Evolutionary conservation across 2,329 filamentous ascomycete genomes (phyloP).

Genomic region (Cercospora berteroae): DNA sequence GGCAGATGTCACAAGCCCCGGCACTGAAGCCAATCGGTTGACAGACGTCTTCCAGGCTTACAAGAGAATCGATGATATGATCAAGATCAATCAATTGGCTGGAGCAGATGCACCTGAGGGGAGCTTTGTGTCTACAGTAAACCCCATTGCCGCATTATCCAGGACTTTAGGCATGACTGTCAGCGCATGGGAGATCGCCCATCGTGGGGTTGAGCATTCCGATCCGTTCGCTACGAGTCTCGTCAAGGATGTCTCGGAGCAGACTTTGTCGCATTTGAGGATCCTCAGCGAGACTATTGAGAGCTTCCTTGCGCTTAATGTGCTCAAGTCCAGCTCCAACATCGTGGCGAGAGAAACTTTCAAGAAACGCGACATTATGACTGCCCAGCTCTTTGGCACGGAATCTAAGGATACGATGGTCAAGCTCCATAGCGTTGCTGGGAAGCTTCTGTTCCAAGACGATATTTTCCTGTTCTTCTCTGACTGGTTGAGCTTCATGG

Average conservation of each 20-base stretch:
- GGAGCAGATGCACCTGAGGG: constrained; percentile 16
- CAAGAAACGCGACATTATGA: constrained; percentile 31
- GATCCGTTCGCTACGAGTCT: constrained; percentile 67
- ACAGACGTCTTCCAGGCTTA: constrained; percentile 54
- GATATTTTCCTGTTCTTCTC: constrained; percentile 80
- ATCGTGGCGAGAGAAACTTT: constrained; percentile 27
- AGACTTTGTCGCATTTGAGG: constrained; percentile 80
- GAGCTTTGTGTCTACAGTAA: constrained; percentile 18
- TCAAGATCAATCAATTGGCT: constrained; percentile 51
- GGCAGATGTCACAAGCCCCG: constrained; percentile 5
- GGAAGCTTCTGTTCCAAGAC: constrained; percentile 57
- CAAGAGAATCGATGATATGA: constrained; percentile 55
- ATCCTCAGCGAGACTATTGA: constrained; percentile 84
- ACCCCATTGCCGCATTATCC: constrained; percentile 29
- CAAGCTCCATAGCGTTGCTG: constrained; percentile 23
- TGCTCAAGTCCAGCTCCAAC: constrained; percentile 58
- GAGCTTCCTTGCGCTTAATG: constrained; percentile 77
- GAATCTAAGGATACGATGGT: constrained; percentile 28
- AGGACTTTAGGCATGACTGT: constrained; percentile 75
- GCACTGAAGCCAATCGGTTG: constrained; percentile 17
- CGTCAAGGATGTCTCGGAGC: constrained; percentile 78
- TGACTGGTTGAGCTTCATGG: constrained; percentile 50
- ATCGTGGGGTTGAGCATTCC: constrained; percentile 70
- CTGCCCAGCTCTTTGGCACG: constrained; percentile 33
- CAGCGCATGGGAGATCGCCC: constrained; percentile 83